Conservation (phyloP, 139 green algal genomes). For the Chlorella vulgaris region DNA sequence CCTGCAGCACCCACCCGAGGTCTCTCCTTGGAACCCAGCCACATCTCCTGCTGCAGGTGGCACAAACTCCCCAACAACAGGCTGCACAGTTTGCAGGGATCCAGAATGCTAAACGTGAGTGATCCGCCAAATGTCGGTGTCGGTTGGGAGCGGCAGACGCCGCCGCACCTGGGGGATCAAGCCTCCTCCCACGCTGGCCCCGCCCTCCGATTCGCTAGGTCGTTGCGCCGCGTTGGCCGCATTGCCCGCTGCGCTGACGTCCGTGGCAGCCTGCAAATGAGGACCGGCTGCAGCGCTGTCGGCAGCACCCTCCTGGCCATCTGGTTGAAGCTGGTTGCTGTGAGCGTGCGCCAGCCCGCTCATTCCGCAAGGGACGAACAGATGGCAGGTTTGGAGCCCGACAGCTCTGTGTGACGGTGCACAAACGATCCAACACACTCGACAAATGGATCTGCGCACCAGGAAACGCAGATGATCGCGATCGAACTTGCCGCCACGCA, state of each 20-base stretch:
- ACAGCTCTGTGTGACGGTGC: too few relatives aligned
- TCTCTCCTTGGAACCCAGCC: slow-evolving; percentile 38
- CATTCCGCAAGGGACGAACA: slow-evolving; percentile 9
- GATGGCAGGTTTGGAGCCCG: not conserved
- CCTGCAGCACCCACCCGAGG: slow-evolving; percentile 27
- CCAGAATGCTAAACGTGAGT: too few relatives aligned
- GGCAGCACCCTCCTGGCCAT: not conserved
- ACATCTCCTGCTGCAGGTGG: not conserved
- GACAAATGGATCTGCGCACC: too few relatives aligned
- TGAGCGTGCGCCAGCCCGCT: slow-evolving; percentile 16
- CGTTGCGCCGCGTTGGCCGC: slow-evolving; percentile 29
- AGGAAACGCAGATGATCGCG: too few relatives aligned
- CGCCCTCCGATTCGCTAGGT: slow-evolving; percentile 31
- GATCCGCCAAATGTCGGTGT: too few relatives aligned
- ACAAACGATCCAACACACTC: too few relatives aligned
- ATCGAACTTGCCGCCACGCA: too few relatives aligned
- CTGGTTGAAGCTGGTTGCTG: not conserved
- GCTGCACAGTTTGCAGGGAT: too few relatives aligned
- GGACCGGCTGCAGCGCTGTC: slow-evolving; percentile 32
- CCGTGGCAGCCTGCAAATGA: slow-evolving; percentile 17
- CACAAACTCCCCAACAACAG: slow-evolving; percentile 37
- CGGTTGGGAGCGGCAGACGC: not conserved
- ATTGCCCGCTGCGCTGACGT: slow-evolving; percentile 17
- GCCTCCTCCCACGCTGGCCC: slow-evolving; percentile 29
- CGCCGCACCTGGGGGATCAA: not conserved